Evolutionary conservation across 305 asterid genomes (phyloP).

Genomic region (Plantago lanceolata): DNA sequence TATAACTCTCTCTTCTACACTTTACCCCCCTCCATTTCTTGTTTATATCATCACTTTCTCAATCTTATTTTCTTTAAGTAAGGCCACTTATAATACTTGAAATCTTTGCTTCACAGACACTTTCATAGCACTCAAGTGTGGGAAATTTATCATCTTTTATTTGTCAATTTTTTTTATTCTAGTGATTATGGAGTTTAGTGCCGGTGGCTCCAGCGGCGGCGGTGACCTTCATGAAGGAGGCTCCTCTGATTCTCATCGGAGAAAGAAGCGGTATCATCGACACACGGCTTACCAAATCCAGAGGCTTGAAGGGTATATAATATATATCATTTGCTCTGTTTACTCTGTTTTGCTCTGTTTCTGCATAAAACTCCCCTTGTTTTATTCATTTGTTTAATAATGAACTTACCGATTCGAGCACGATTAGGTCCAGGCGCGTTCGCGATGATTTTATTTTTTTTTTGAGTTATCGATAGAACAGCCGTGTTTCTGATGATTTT

Average conservation of each 20-base stretch:
- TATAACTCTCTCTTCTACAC: constrained; percentile 5
- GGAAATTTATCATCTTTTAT: no score
- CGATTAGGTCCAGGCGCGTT: no score
- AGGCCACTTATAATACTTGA: constrained; percentile 35
- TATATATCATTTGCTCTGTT: not conserved
- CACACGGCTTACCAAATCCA: constrained; percentile 94
- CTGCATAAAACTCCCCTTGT: not conserved
- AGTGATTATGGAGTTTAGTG: constrained; percentile 50
- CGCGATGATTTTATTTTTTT: constrained; percentile 1
- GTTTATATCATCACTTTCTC: not conserved
- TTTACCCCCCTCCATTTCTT: constrained; percentile 13
- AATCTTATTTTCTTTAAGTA: constrained; percentile 11
- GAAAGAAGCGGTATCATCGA: constrained; percentile 77
- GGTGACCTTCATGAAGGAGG: constrained; percentile 18
- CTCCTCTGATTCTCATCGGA: constrained; percentile 52
- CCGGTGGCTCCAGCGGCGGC: constrained; percentile 30
- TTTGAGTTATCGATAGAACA: no score
- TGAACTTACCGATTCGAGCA: no score
- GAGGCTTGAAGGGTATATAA: constrained; percentile 83
- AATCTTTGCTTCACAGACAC: constrained; percentile 31
- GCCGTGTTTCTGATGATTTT: no score
- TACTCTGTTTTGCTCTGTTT: not conserved
- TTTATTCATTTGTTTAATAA: not conserved
- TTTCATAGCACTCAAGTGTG: not conserved
- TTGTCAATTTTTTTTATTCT: not conserved